A percentile compares a stretch with the other conserved stretches of the same genome.
Evolutionary conservation across 2,329 filamentous ascomycete genomes (phyloP).

Genomic region (Rachicladosporium sp.): DNA sequence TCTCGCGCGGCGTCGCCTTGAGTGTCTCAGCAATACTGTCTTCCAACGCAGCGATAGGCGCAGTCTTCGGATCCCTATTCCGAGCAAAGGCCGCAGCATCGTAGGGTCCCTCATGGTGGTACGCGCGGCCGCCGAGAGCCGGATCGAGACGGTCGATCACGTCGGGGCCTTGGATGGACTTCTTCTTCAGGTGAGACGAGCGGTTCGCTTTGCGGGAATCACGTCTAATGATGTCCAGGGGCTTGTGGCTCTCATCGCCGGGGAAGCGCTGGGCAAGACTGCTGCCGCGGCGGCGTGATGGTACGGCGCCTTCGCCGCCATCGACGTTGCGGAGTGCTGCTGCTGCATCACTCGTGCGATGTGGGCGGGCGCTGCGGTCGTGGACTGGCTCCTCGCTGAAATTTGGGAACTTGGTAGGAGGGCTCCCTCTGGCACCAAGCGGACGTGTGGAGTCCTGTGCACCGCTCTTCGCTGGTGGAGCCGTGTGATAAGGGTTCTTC

Average conservation of each 20-base stretch:
- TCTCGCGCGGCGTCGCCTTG: constrained; percentile 67
- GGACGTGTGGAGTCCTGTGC: neutral
- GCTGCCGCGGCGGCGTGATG: constrained; percentile 31
- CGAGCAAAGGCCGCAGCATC: constrained; percentile 67
- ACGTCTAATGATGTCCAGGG: constrained; percentile 53
- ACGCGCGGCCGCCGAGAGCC: constrained; percentile 48
- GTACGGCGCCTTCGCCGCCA: constrained; percentile 13
- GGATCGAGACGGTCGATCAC: constrained; percentile 69
- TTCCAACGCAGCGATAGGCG: constrained; percentile 66
- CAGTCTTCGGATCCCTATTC: constrained; percentile 49
- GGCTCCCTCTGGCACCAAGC: constrained; percentile 1
- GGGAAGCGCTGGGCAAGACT: constrained; percentile 50
- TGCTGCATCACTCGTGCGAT: neutral
- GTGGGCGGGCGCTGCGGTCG: constrained; percentile 9
- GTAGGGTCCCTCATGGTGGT: constrained; percentile 85
- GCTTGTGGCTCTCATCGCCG: constrained; percentile 52
- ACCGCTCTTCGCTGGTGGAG: constrained; percentile 1
- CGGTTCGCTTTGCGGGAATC: constrained; percentile 56
- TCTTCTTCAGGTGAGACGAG: constrained; percentile 52
- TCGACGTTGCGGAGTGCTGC: neutral
- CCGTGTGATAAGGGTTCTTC: constrained; percentile 31
- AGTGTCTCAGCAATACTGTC: constrained; percentile 65
- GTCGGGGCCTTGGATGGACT: constrained; percentile 57
- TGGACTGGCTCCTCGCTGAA: constrained; percentile 33
- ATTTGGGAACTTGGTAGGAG: constrained; percentile 29